Evolutionary conservation across 1,284 basidiomycete genomes (phyloP), one percentile per base, ranked within the genome.

Genomic region (Austroboletus sp.): DNA sequence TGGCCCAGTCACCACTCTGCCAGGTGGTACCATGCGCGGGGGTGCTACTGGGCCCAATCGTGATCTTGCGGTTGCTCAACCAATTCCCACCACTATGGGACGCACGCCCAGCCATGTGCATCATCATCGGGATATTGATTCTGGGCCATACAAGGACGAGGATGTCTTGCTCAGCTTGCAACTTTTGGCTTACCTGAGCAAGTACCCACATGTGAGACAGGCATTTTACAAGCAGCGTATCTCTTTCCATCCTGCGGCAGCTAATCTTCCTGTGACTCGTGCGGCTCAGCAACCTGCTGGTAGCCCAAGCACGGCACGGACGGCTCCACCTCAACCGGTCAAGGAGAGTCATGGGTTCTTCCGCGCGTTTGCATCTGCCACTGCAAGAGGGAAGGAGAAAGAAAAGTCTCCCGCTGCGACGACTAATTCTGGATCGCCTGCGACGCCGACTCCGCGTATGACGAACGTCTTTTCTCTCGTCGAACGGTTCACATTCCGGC

Each of bases 141-240:
- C 73, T 0, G 82, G 82, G 0, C 80, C 79, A 16, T 97, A 94
- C 67, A 80, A 91, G 25, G 94, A 98, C 62, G 94, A 98, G 61
- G 94, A 97, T 57, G 92, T 98, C 0, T 70, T 98, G 3, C 78
- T 96, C 13, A 82, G 86, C 19, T 70, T 98, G 12, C 95, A 98
- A 66, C 78, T 98, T 1, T 74, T 98, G 0, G 96, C 96, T 6
- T 98, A 98, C 61, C 74, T 98, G 17, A 93, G 89, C 69, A 98
- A 98, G 66, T 98, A 98, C 63, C 91, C 95, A 0, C 95, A 98
- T 66, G 94, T 98, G 3, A 76, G 95, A n/a, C 85, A 93, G 54
- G 89, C 93, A 6, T 98, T 98, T 65, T 97, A 98, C 66, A 88
- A 89, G 62, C 81, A 81, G 0, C 77, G 89, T 1, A 61, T 72